Base-by-base conservation (phyloP, 441 rosid species). In the Geranium incanum region DNA sequence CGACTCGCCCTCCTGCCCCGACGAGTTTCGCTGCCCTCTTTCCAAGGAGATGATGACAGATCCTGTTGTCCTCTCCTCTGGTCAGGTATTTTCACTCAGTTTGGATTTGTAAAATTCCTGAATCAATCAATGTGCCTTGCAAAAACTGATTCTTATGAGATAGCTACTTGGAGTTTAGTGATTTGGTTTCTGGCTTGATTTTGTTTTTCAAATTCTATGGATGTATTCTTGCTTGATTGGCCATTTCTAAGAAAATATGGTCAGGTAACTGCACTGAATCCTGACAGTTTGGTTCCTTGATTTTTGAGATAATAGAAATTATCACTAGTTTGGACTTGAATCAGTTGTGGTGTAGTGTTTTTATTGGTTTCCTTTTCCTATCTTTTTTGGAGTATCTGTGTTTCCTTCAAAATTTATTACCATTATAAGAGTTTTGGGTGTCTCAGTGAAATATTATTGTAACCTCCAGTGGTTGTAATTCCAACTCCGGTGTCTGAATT, bases 1-100 rank as follows among this genome's bases (percentile, higher is more conserved):
- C 6, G 85, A 81, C 74, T 76, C 80, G n/a, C 73, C 82, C n/a
- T 68, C 84, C 21, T 86, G 89, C 73, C 99, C 99, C 33, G 89
- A 90, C 1, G 94, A 89, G 83, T 90, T 86, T 75, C 86, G 79
- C 75, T 94, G 99, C 72, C 97, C 97, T 38, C 81, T 94, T 39
- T 94, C 99, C 21, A 87, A 85, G n/a, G 97, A 94, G 59, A 74
- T 94, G 78, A 94, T 92, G 99, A 81, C 83, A 77, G 97, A 94
- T 85, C 99, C 99, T 45, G 95, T 94, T 50, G 79, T 94, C 81
- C 73, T 94, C 78, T 77, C 92, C 67, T 84, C 99, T 19, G 99
- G 99, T 7, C 91, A 81, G 97, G 99, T 92, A 72, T 13, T 72
- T 45, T 13, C 52, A 1, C 59, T n/a, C 65, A 33, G 55, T 71